Evolutionary conservation across 176 grass and related monocot species (phyloP).

Genomic region (Carex littledalei): DNA sequence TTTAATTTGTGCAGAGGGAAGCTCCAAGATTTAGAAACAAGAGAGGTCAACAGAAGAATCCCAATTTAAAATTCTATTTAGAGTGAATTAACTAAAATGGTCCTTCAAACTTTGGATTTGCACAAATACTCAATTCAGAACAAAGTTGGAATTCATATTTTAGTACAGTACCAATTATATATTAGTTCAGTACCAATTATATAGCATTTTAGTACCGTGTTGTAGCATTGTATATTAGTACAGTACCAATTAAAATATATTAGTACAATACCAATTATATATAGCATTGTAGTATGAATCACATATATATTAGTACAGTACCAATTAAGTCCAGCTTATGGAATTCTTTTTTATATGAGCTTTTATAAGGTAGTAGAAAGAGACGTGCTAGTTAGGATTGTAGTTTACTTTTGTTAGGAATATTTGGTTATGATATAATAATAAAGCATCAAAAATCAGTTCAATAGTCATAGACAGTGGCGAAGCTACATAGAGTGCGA

Average conservation of each 20-base stretch:
- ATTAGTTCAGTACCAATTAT: too few relatives aligned
- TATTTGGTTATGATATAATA: not conserved
- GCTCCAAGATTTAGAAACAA: conserved; percentile 13
- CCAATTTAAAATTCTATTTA: not conserved
- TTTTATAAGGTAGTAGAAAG: not conserved
- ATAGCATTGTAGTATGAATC: too few relatives aligned
- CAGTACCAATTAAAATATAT: too few relatives aligned
- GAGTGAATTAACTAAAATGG: not conserved
- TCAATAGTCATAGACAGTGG: not conserved
- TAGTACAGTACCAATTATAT: too few relatives aligned
- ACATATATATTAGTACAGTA: not conserved
- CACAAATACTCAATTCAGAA: not conserved
- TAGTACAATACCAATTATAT: too few relatives aligned
- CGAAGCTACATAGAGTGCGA: too few relatives aligned
- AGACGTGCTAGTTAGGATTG: not conserved
- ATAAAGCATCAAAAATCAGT: not conserved
- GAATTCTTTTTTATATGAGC: not conserved
- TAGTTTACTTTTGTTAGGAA: not conserved
- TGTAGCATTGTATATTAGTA: too few relatives aligned
- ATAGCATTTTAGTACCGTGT: too few relatives aligned
- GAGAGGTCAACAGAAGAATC: conserved; percentile 20
- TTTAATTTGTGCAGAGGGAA: not conserved
- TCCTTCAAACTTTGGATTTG: conserved; percentile 5
- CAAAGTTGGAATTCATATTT: too few relatives aligned
- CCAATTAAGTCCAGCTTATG: not conserved